Conservation (phyloP, 192 early-diverging fungal genomes). For the Backusella australiensis region DNA sequence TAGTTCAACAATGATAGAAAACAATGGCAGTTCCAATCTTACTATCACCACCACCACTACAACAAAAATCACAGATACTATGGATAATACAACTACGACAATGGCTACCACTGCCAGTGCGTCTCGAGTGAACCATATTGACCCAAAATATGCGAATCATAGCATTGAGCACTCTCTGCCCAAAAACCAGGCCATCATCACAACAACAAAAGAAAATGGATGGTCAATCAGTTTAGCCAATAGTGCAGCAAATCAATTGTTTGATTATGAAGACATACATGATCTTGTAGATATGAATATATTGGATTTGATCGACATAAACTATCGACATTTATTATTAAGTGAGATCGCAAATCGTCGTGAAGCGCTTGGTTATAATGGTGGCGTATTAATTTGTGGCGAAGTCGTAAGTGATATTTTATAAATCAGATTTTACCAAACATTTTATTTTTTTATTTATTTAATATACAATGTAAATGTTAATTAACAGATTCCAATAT, state of each 20-base stretch:
- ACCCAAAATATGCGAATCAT: not conserved
- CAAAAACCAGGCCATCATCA: conserved; percentile 59
- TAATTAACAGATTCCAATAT: conserved; percentile 46
- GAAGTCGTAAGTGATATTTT: conserved; percentile 26
- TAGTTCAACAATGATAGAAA: not conserved
- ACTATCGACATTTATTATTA: not conserved
- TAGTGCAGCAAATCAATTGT: conserved; percentile 41
- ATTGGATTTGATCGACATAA: conserved; percentile 21
- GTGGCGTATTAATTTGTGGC: conserved; percentile 28
- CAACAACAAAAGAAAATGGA: conserved; percentile 39
- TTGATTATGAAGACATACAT: not conserved
- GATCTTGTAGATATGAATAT: conserved; percentile 8
- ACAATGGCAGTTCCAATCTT: not conserved
- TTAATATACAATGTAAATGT: not conserved
- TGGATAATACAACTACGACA: not conserved
- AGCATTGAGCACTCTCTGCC: conserved; percentile 35
- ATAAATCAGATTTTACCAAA: not conserved
- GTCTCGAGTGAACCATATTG: not conserved
- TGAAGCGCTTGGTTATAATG: not conserved
- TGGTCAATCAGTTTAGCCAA: conserved; percentile 52
- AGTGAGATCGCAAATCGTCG: not conserved
- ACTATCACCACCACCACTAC: not conserved
- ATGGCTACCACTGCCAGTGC: not conserved
- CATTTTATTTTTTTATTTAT: not conserved
- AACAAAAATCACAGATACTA: too few relatives aligned